Evolutionary conservation across 192 early-diverging fungal species (phyloP).

Genomic region (Podila epicladia): DNA sequence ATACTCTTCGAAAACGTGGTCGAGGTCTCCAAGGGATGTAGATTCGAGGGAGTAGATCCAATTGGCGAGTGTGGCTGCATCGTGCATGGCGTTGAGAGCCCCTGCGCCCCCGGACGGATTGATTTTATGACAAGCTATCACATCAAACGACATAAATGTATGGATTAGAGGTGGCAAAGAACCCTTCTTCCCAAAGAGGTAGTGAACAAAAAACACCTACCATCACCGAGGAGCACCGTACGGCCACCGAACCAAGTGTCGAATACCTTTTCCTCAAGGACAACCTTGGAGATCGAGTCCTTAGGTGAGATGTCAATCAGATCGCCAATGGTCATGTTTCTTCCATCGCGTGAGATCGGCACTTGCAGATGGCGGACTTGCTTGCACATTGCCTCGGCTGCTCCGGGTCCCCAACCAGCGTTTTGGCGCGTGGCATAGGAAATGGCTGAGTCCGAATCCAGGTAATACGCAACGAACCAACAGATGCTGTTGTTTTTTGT

Average conservation of each 20-base stretch:
- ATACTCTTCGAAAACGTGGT: background rate
- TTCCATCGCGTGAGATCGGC: background rate
- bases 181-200: too few relatives aligned
- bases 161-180: too few relatives aligned
- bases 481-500: background rate
- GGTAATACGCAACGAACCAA: background rate
- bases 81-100: slow-evolving; percentile 6
- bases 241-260: slow-evolving; percentile 8
- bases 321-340: background rate
- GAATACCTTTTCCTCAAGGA: slow-evolving; percentile 10
- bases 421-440: background rate
- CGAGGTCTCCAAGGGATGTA: background rate
- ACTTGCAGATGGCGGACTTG: background rate
- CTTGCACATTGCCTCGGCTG: slow-evolving; percentile 2
- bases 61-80: background rate
- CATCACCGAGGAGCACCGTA: background rate
- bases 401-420: slow-evolving; percentile 1
- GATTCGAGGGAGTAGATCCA: background rate
- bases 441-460: background rate
- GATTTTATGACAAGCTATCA: slow-evolving; percentile 4
- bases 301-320: background rate
- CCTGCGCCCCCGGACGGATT: background rate
- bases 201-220: background rate
- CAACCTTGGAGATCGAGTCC: slow-evolving; percentile 7
- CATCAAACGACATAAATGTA: background rate